A percentile compares a stretch with the other conserved stretches of the same genome.
phyloP scores from a whole-genome alignment of 768 basidiomycete species.

The Kwoniella heveanensis region DNA sequence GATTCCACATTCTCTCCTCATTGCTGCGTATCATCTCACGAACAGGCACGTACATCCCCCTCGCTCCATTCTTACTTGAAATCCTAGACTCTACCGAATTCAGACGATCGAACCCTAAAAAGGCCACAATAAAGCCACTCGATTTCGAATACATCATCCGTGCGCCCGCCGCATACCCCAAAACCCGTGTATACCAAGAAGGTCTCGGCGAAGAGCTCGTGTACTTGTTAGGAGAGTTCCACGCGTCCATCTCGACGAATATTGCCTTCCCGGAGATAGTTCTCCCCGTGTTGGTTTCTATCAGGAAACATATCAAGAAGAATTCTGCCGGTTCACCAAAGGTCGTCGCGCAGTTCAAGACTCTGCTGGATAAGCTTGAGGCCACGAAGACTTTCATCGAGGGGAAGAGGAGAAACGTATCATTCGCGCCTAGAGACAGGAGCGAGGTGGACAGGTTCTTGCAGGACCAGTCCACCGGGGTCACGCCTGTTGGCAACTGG shows the following conservation, averaged over 20 bases:
- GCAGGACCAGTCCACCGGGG: constrained; percentile 62
- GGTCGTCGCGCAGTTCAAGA: constrained; percentile 63
- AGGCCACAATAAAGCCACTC: constrained; percentile 82
- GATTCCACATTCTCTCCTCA: constrained; percentile 87
- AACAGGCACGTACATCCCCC: constrained; percentile 81
- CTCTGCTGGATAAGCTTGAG: constrained; percentile 81
- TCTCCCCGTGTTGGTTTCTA: constrained; percentile 71
- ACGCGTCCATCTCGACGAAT: constrained; percentile 73
- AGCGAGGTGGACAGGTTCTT: constrained; percentile 68
- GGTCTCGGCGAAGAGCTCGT: constrained; percentile 77
- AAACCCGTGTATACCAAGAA: constrained; percentile 82
- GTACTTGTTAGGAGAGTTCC: constrained; percentile 76
- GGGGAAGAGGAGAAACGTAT: constrained; percentile 67
- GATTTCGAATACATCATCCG: constrained; percentile 87
- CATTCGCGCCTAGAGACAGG: constrained; percentile 73
- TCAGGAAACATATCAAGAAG: constrained; percentile 74
- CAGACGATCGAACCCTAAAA: constrained; percentile 68
- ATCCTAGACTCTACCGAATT: constrained; percentile 75
- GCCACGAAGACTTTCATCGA: constrained; percentile 80
- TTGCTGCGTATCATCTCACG: constrained; percentile 81
- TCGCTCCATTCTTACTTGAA: constrained; percentile 82
- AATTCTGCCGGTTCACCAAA: constrained; percentile 50
- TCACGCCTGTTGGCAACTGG: constrained; percentile 79
- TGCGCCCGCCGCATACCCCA: constrained; percentile 81
- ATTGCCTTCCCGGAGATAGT: constrained; percentile 92